Evolutionary conservation across 495 filamentous ascomycete genomes (phyloP).

Genomic region (Aspergillus indologenus): DNA sequence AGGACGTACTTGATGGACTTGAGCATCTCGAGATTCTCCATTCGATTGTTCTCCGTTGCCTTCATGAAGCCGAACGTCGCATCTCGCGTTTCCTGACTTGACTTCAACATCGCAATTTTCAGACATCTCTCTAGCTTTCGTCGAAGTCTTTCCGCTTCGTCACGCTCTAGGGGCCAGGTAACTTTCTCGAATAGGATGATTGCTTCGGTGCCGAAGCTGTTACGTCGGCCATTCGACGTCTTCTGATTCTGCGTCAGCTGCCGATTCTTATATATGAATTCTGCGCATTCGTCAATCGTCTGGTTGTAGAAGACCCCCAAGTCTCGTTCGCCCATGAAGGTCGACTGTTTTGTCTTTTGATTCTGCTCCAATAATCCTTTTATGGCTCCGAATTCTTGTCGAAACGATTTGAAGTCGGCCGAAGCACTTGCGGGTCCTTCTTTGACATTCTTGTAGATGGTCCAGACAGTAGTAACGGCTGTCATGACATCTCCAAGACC

Average conservation of each 20-base stretch:
- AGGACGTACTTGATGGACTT: conserved; percentile 10
- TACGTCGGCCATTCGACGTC: background rate
- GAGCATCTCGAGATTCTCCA: conserved; percentile 9
- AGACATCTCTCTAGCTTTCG: conserved; percentile 9
- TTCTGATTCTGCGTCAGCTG: background rate
- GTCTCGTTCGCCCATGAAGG: conserved; percentile 5
- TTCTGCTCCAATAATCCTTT: conserved; percentile 7
- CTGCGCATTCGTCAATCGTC: conserved; percentile 8
- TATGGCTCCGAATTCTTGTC: conserved; percentile 8
- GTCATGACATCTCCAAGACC: conserved; percentile 12
- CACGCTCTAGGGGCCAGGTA: conserved; percentile 13
- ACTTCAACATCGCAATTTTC: conserved; percentile 13
- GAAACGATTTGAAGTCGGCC: conserved; percentile 10
- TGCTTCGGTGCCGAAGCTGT: conserved; percentile 1
- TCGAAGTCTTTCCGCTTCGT: conserved; percentile 12
- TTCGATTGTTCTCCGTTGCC: conserved; percentile 1
- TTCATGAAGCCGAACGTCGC: conserved; percentile 4
- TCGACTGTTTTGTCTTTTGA: background rate
- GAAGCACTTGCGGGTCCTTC: background rate
- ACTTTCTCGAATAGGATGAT: conserved; percentile 6
- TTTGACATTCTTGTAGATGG: conserved; percentile 10
- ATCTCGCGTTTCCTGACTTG: conserved; percentile 8
- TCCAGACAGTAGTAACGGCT: conserved; percentile 6
- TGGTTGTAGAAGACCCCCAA: conserved; percentile 5
- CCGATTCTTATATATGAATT: conserved; percentile 8